Base-by-base conservation (phyloP, 495 filamentous ascomycete genomes). In the Elaphomyces granulatus region DNA sequence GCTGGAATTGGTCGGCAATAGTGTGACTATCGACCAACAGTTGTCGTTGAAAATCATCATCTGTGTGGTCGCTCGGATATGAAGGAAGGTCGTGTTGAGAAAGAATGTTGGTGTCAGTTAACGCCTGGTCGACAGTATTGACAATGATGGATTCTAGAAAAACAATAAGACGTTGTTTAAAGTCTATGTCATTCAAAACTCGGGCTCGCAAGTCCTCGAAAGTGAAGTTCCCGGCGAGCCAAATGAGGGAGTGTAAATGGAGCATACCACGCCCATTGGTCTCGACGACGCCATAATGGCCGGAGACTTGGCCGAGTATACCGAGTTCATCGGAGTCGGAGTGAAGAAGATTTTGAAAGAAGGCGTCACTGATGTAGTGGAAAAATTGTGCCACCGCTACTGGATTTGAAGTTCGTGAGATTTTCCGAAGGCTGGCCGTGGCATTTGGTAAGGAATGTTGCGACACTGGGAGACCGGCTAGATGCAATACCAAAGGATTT, bases 221-320 rank as follows among this genome's bases (percentile, higher is more conserved):
- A 15, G 20, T 35, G 21, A 43, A 34, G 32, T 49, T 49, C 9
- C 47, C 47, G 40, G 38, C 8, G 15, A 40, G 15, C 47, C 43
- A 49, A 1, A 43, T 16, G 3, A 49, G 16, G 4, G 30, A 28
- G 20, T 49, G 47, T 1, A 51, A 8, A 40, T 51, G 45, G 3
- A 48, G 36, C 42, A 51, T 51, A 7, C 45, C 45, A 35, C 45
- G 20, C 10, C 45, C 38, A 26, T 51, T 51, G 10, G 37, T 48
- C 16, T 51, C 48, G 4, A 48, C 38, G 15, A 51, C 45, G 6
- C 38, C 48, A 37, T 30, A 47, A 38, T 51, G 32, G 38, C 45
- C 41, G 1, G 43, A 41, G 28, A 51, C 6, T 20, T 51, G 32
- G 3, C 45, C 42, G 20, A 51, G 35, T 16, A 49, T 46, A 10